A percentile compares a stretch with the other conserved stretches of the same genome.
phyloP scores from a whole-genome alignment of 768 basidiomycete species.

The Russula griseocarnosa region DNA sequence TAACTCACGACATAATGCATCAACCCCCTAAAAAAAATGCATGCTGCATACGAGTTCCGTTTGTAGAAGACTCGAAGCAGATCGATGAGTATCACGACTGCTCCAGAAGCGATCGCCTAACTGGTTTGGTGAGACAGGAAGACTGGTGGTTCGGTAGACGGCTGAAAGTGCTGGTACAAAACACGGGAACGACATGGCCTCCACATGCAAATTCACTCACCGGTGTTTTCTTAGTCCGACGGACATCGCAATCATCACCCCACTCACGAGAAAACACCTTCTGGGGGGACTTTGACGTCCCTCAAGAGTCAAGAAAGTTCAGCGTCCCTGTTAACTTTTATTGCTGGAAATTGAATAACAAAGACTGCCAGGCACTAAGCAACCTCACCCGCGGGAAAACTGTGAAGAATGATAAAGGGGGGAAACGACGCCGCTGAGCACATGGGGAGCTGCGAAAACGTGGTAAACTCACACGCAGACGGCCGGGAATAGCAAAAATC shows the following conservation, averaged over 20 bases:
- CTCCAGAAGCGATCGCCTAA: background rate
- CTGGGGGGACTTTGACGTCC: background rate
- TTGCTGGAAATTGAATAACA: no score
- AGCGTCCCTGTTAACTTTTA: no score
- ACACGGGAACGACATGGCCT: background rate
- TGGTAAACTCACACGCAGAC: background rate
- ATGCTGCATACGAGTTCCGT: background rate
- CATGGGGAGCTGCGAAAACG: background rate
- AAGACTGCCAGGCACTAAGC: background rate
- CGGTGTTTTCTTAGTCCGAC: background rate
- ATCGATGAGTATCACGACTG: background rate
- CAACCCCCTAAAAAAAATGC: background rate
- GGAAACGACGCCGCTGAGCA: background rate
- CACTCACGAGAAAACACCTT: background rate
- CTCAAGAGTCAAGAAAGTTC: no score
- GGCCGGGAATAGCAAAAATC: background rate
- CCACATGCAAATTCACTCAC: background rate
- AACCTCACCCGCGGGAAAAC: background rate
- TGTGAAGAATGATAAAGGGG: background rate
- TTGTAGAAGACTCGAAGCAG: background rate
- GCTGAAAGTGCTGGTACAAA: background rate
- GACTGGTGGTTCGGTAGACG: background rate
- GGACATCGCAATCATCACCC: background rate
- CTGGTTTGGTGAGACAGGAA: background rate
- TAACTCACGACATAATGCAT: background rate